Evolutionary conservation across 2,329 filamentous ascomycete species (phyloP), one percentile per base, ranked within the genome.

Genomic region (Rhytidhysteron rufulum): DNA sequence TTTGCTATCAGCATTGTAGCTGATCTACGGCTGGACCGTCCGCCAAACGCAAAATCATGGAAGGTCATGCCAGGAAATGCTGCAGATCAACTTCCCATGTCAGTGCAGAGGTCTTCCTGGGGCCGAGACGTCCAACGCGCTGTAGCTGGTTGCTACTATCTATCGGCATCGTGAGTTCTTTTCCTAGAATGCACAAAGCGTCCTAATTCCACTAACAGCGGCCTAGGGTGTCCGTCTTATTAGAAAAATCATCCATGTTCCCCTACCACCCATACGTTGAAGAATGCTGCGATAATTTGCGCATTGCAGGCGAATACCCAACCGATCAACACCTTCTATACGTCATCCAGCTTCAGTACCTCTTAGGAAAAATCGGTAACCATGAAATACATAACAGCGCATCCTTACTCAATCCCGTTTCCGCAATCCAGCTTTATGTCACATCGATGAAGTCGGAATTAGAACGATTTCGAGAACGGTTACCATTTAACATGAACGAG

Each of bases 91-190:
- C 21, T 30, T 11, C 11, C 20, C 13, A 10, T 33, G 7, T 17
- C 15, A 22, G 10, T 37, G 21, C 3, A 16, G 34, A 22, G 17
- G 27, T 19, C 42, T 39, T 42, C 48, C 11, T 62, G 58, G 55
- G 58, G 62, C 3, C 41, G 48, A n/a, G 70, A 71, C 18, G 69
- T 70, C 39, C 65, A 70, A 37, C 61, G 70, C 34, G 69, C 70
- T 2, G 58, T 70, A 10, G 63, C 66, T 3, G 71, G 69, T 4
- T 64, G 67, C 20, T 73, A 67, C 44, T 70, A 68, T 43, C 49
- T 73, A 10, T 65, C 66, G 9, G 68, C 68, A 4, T 60, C 62
- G 68, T 70, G 48, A 44, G 62, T 55, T 8, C 7, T n/a, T 34
- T 18, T 10, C 16, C 30, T 17, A 5, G 29, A 6, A 37, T n/a